Conservation (phyloP, 768 basidiomycete species). For the Plicaturopsis crispa region DNA sequence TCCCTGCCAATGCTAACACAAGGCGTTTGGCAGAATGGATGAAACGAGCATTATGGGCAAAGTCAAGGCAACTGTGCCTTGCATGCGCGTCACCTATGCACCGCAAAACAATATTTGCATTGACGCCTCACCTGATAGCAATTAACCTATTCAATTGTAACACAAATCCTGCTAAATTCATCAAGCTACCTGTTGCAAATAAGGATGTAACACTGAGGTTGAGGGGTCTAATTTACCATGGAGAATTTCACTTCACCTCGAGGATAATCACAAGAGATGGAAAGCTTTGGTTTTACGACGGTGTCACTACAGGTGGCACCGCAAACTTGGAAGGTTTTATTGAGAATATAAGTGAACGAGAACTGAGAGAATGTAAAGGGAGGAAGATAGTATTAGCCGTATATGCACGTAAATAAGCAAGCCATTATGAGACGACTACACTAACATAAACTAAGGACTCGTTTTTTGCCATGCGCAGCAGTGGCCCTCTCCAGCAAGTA, state of each 20-base stretch:
- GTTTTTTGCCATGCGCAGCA: too few relatives aligned
- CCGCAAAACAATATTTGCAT: neutral
- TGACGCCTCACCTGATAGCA: neutral
- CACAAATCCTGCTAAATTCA: conserved; percentile 5
- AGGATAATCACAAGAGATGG: conserved; percentile 9
- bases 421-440: too few relatives aligned
- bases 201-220: conserved; percentile 4
- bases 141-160: neutral
- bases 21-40: neutral
- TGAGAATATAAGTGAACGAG: too few relatives aligned
- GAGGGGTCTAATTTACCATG: conserved; percentile 15
- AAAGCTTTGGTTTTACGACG: conserved; percentile 19
- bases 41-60: neutral
- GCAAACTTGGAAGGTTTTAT: too few relatives aligned
- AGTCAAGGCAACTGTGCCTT: neutral
- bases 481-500: too few relatives aligned
- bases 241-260: conserved; percentile 14
- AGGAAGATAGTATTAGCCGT: too few relatives aligned
- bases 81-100: neutral
- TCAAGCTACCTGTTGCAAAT: neutral
- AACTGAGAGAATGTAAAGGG: too few relatives aligned
- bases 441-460: too few relatives aligned
- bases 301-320: too few relatives aligned
- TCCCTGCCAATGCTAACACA: neutral
- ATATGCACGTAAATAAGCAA: too few relatives aligned